phyloP scores from a whole-genome alignment of 495 filamentous ascomycete genomes.

The Pyrenula massariospora region DNA sequence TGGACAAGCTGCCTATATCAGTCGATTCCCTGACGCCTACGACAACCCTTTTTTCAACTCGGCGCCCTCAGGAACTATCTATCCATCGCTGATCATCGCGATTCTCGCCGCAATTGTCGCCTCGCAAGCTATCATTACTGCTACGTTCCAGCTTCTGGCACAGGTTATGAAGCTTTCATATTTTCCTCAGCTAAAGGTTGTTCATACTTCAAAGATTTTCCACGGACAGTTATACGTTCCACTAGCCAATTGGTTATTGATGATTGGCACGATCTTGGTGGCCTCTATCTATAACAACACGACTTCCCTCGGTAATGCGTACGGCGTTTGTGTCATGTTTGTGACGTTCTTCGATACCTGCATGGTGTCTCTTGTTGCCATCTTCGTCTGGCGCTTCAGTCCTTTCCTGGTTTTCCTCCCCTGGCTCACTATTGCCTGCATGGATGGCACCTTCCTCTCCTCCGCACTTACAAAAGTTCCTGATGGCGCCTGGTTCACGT shows the following conservation, averaged over 20 bases:
- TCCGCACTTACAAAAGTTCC: conserved; percentile 59
- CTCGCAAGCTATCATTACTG: conserved; percentile 68
- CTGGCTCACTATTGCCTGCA: conserved; percentile 48
- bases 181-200: conserved; percentile 59
- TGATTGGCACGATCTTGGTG: conserved; percentile 63
- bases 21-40: conserved; percentile 44
- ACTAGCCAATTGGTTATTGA: conserved; percentile 59
- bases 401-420: conserved; percentile 41
- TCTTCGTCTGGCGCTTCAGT: conserved; percentile 54
- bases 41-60: conserved; percentile 63
- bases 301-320: conserved; percentile 35
- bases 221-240: conserved; percentile 66
- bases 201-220: conserved; percentile 53
- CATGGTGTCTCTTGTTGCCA: conserved; percentile 54
- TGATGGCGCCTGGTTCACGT: conserved; percentile 63
- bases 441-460: conserved; percentile 57
- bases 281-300: conserved; percentile 62
- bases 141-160: conserved; percentile 54
- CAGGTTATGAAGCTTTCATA: conserved; percentile 68
- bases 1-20: conserved; percentile 65
- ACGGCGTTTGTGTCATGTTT: conserved; percentile 59
- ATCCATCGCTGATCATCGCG: conserved; percentile 51
- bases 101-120: conserved; percentile 62
- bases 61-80: conserved; percentile 54
- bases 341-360: conserved; percentile 65